A percentile compares a stretch with the other conserved stretches of the same genome.
Conservation (phyloP, 2,329 filamentous ascomycete species). For the Neofusicoccum umdonicola region DNA sequence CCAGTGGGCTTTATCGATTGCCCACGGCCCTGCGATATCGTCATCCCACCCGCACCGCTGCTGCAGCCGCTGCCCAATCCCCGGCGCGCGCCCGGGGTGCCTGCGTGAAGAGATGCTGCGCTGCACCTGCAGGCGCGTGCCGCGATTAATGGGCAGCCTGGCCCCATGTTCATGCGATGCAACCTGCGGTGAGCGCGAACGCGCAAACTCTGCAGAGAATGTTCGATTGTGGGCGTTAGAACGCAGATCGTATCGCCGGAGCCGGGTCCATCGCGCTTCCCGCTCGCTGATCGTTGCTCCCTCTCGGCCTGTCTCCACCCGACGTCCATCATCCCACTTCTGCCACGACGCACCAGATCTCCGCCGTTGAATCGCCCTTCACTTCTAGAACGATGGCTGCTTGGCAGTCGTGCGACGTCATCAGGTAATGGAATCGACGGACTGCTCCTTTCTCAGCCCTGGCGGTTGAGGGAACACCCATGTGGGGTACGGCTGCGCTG, state of each 20-base stretch:
- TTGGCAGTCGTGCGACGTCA: neutral
- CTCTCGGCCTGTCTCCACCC: slow-evolving; percentile 5
- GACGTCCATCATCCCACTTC: slow-evolving; percentile 12
- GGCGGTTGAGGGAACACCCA: neutral
- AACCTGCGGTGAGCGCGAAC: slow-evolving; percentile 10
- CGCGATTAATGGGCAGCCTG: neutral
- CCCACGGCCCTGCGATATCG: neutral
- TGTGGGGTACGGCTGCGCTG: neutral
- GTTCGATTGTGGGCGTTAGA: slow-evolving; percentile 12
- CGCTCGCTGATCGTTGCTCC: neutral
- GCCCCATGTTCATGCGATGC: neutral
- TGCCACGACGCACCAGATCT: slow-evolving; percentile 1
- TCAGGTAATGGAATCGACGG: neutral
- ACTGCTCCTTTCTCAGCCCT: neutral
- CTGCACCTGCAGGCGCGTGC: neutral
- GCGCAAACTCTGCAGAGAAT: slow-evolving; percentile 13
- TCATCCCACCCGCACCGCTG: neutral
- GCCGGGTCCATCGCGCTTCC: slow-evolving; percentile 5
- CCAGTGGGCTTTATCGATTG: slow-evolving; percentile 14
- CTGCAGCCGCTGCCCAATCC: neutral
- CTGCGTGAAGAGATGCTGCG: neutral
- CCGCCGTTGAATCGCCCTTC: neutral
- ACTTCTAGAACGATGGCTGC: neutral
- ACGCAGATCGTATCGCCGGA: slow-evolving; percentile 9
- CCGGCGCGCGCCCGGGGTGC: too few species aligned